Percentiles rank a stretch among this genome's conserved stretches.
These are phyloP conservation scores for Arabidopsis suecica DNA, from an alignment of 345 rosid species.

Conservation along the genomic window DNA sequence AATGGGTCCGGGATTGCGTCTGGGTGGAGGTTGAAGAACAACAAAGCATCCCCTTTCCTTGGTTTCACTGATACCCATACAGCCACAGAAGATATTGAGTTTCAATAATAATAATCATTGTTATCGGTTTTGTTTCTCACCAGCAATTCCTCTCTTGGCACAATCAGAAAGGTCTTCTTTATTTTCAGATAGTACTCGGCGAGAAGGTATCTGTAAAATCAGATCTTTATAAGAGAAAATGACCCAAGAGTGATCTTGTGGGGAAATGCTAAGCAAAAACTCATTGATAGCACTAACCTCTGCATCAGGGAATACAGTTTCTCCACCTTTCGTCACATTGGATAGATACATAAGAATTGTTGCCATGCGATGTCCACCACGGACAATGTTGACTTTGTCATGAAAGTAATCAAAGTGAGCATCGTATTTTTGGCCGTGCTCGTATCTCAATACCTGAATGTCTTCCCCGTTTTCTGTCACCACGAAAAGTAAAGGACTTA, in stretches of 20 bases:
- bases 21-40: constrained; percentile 86
- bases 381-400: constrained; percentile 86
- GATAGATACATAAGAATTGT: constrained; percentile 93
- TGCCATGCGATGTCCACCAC: constrained; percentile 93
- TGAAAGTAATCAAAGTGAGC: constrained; percentile 88
- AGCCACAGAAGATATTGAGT: constrained; percentile 2
- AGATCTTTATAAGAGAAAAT: constrained; percentile 22
- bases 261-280: not conserved
- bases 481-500: constrained; percentile 7
- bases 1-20: constrained; percentile 73
- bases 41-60: constrained; percentile 85
- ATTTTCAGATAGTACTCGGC: constrained; percentile 44
- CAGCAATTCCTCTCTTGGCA: constrained; percentile 89
- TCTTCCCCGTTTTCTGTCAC: constrained; percentile 92
- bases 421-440: constrained; percentile 93
- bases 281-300: constrained; percentile 60
- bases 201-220: constrained; percentile 32
- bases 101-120: not conserved
- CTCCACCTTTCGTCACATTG: constrained; percentile 90
- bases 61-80: constrained; percentile 65
- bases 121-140: constrained; percentile 43
- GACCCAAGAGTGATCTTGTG: not conserved
- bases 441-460: constrained; percentile 86
- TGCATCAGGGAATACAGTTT: constrained; percentile 62
- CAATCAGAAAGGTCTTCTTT: constrained; percentile 81